These are phyloP conservation scores for Neonectria coccinea DNA, from an alignment of 2,329 filamentous ascomycete species.

Conservation along the genomic window DNA sequence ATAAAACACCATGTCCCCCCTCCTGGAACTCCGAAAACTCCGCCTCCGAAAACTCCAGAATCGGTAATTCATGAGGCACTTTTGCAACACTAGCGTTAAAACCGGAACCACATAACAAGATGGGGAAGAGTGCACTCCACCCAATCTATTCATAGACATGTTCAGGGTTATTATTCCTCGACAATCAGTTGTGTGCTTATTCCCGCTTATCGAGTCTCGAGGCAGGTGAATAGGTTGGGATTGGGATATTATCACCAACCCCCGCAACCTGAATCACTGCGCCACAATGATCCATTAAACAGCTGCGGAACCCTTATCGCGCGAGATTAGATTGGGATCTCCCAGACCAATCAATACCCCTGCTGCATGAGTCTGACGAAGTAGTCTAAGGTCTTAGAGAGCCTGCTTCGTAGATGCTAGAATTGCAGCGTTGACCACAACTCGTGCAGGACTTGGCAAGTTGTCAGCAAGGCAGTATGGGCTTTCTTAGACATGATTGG, in stretches of 20 bases:
- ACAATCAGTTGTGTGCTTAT: neutral
- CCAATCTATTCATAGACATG: slow-evolving; percentile 18
- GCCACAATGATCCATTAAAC: neutral
- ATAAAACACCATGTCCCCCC: neutral
- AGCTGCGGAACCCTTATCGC: neutral
- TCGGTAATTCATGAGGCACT: slow-evolving; percentile 12
- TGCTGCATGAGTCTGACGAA: neutral
- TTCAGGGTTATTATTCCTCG: neutral
- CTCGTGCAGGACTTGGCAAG: too few relatives aligned
- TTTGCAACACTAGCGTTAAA: slow-evolving; percentile 9
- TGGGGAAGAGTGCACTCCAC: neutral
- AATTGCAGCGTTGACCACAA: too few relatives aligned
- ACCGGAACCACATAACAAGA: neutral
- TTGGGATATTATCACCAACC: neutral
- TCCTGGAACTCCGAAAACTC: slow-evolving; percentile 17
- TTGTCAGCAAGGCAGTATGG: too few relatives aligned
- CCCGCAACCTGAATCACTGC: slow-evolving; percentile 1
- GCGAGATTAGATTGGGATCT: neutral
- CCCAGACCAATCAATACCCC: neutral
- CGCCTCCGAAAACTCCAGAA: slow-evolving; percentile 4
- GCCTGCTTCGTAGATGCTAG: too few relatives aligned
- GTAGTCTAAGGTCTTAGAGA: too few relatives aligned
- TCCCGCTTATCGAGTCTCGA: neutral
- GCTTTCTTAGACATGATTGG: too few relatives aligned
- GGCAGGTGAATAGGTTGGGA: neutral